phyloP scores from a whole-genome alignment of 345 rosid genomes.

The Linum trigynum region DNA sequence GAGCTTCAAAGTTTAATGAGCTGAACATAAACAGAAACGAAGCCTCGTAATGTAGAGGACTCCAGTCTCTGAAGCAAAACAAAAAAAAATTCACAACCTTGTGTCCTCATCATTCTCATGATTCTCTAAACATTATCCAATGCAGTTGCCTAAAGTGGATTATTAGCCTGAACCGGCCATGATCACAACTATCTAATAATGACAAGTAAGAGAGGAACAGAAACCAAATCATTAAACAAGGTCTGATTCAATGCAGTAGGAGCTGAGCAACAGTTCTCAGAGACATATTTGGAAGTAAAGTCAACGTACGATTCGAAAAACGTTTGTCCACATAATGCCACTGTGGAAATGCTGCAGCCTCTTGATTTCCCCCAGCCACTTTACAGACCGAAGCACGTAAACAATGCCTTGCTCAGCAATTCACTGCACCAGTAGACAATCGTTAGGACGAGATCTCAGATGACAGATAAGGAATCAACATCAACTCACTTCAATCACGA shows the following conservation, averaged over 20 bases:
- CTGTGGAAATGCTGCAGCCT: background rate
- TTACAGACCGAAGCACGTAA: background rate
- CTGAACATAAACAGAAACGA: background rate
- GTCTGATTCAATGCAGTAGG: background rate
- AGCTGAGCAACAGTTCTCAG: background rate
- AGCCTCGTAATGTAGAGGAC: background rate
- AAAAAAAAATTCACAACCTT: background rate
- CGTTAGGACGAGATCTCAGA: background rate
- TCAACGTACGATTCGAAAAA: conserved; percentile 5
- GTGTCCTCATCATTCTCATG: background rate
- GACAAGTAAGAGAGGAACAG: background rate
- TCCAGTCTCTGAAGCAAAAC: too few relatives aligned
- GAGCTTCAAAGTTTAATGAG: background rate
- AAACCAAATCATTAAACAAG: background rate
- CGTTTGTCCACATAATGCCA: conserved; percentile 5
- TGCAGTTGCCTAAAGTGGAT: background rate
- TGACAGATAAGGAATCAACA: background rate
- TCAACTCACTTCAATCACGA: background rate
- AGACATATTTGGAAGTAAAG: background rate
- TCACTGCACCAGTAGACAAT: background rate
- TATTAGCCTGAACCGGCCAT: background rate
- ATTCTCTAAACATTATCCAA: background rate
- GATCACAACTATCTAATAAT: background rate
- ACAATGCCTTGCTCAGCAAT: background rate
- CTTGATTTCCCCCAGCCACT: background rate